Percentiles rank a stretch among this genome's conserved stretches.
Evolutionary conservation across 73 alveolate species (phyloP).

Genomic region (Diophrys appendiculata): DNA sequence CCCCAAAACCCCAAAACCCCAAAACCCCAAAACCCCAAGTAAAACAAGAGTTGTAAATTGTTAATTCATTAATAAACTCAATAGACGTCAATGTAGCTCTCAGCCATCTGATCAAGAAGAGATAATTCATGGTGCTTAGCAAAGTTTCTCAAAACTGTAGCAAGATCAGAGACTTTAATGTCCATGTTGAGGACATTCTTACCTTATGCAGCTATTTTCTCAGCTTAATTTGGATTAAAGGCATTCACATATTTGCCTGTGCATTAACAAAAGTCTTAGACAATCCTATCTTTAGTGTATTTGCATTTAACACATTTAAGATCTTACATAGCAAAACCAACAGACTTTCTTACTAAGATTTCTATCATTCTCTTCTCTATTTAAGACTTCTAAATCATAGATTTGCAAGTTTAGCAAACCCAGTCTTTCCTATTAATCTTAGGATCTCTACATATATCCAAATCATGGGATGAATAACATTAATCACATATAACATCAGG

Average conservation of each 20-base stretch:
- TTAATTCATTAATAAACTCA: background rate
- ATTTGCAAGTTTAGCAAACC: slow-evolving; percentile 77
- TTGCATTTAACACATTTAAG: slow-evolving; percentile 85
- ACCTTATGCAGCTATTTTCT: background rate
- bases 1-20: slow-evolving; percentile 26
- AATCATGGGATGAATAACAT: slow-evolving; percentile 71
- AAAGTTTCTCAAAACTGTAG: slow-evolving; percentile 6
- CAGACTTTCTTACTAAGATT: slow-evolving; percentile 70
- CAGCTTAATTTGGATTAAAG: background rate
- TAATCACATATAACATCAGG: slow-evolving; percentile 85
- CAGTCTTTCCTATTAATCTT: slow-evolving; percentile 61
- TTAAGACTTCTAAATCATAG: slow-evolving; percentile 28
- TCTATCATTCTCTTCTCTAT: slow-evolving; percentile 86
- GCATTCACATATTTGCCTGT: slow-evolving; percentile 52
- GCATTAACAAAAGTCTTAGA: slow-evolving; percentile 52
- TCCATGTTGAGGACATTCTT: slow-evolving; percentile 20
- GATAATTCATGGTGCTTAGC: slow-evolving; percentile 2
- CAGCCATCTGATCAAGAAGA: slow-evolving; percentile 1
- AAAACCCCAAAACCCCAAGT: slow-evolving; percentile 21
- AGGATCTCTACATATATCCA: slow-evolving; percentile 91
- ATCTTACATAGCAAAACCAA: slow-evolving; percentile 82
- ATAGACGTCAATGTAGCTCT: background rate
- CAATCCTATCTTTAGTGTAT: slow-evolving; percentile 72
- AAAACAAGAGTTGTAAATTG: background rate
- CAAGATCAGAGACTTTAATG: background rate